These are phyloP conservation scores for Paraconiothyrium sp. DNA, from an alignment of 2,329 filamentous ascomycete genomes.

Conservation along the genomic window DNA sequence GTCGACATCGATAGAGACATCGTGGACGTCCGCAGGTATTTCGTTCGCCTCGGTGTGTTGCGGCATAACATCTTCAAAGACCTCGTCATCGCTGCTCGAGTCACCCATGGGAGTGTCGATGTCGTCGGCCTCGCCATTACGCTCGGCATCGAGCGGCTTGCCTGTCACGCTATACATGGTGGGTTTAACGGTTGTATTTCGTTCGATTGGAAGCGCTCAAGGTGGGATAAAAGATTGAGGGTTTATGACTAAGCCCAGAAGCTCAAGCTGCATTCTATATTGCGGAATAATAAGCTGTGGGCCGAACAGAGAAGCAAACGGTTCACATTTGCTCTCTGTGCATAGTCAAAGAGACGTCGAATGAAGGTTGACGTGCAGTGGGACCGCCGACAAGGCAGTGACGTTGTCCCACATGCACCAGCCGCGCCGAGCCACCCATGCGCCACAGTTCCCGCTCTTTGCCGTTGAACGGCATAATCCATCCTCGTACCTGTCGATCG, in stretches of 20 bases:
- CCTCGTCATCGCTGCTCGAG: conserved; percentile 4
- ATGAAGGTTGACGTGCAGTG: background rate
- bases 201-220: conserved; percentile 10
- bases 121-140: background rate
- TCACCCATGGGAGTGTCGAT: conserved; percentile 1
- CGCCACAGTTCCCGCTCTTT: background rate
- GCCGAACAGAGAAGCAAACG: background rate
- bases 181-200: background rate
- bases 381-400: conserved; percentile 6
- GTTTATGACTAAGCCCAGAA: background rate
- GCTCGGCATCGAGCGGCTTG: background rate
- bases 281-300: background rate
- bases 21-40: background rate
- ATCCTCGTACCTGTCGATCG: conserved; percentile 2
- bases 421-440: background rate
- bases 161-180: conserved; percentile 1
- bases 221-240: conserved; percentile 16
- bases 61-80: conserved; percentile 8
- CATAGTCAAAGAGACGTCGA: background rate
- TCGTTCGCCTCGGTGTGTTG: conserved; percentile 1
- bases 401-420: conserved; percentile 2
- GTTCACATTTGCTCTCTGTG: background rate
- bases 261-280: conserved; percentile 13
- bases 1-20: conserved; percentile 3
- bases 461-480: background rate